These are phyloP conservation scores for Blastocystis sp. DNA, from an alignment of 352 stramenopile species.

Conservation along the genomic window DNA sequence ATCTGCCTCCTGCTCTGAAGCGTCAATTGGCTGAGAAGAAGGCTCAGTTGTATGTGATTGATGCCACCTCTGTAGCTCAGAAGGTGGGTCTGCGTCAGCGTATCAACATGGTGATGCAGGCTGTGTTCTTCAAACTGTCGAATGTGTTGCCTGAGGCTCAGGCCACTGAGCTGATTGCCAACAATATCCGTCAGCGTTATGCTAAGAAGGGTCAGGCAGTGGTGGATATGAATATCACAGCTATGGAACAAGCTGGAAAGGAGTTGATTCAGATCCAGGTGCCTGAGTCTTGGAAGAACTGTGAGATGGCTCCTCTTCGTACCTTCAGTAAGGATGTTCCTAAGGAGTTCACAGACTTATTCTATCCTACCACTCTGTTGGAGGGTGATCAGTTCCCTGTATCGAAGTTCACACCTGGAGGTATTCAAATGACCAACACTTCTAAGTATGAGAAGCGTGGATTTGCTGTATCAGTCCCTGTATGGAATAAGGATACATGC, in stretches of 20 bases:
- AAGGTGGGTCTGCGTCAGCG: constrained; percentile 67
- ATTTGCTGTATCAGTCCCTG: constrained; percentile 65
- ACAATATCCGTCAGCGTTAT: no score
- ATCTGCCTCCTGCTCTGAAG: no score
- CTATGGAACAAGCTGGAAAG: not conserved
- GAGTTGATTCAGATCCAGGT: constrained; percentile 63
- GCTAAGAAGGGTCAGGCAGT: constrained; percentile 43
- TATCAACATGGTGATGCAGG: constrained; percentile 71
- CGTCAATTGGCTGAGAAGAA: no score
- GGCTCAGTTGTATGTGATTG: constrained; percentile 33
- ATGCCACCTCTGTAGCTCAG: constrained; percentile 36
- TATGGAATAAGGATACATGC: constrained; percentile 66
- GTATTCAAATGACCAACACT: constrained; percentile 68
- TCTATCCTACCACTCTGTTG: constrained; percentile 64
- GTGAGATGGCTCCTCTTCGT: constrained; percentile 65
- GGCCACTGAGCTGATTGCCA: no score
- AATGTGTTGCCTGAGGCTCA: no score
- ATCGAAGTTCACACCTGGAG: constrained; percentile 68
- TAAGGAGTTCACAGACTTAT: constrained; percentile 66
- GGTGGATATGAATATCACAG: constrained; percentile 43
- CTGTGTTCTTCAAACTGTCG: no score
- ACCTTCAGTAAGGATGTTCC: constrained; percentile 65
- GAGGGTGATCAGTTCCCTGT: constrained; percentile 70
- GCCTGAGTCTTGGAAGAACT: constrained; percentile 65
- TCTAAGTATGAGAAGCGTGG: no score